phyloP scores from a whole-genome alignment of 371 early-diverging fungal species.

The Zychaea mexicana region DNA sequence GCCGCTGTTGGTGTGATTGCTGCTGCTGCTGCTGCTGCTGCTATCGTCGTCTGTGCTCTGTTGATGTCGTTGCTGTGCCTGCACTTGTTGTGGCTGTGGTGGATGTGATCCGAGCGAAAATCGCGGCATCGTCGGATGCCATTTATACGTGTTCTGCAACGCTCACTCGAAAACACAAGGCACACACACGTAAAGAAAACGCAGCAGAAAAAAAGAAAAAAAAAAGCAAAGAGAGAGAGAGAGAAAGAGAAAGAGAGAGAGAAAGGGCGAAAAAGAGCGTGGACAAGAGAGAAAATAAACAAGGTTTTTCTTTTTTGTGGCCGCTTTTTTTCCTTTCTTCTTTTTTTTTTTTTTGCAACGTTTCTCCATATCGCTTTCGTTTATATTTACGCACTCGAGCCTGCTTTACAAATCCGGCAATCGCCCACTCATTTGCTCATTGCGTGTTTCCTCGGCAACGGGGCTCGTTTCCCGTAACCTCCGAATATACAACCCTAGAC shows the following conservation, averaged over 20 bases:
- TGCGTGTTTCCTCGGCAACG: background rate
- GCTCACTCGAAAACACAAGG: slow-evolving; percentile 5
- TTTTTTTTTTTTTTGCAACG: background rate
- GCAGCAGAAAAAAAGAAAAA: background rate
- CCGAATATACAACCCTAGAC: background rate
- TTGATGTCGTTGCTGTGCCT: background rate
- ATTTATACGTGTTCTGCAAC: background rate
- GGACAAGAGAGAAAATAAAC: slow-evolving; percentile 2
- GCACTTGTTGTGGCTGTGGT: slow-evolving; percentile 8
- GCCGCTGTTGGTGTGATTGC: background rate
- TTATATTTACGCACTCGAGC: slow-evolving; percentile 6
- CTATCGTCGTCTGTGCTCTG: background rate
- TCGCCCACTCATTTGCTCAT: background rate
- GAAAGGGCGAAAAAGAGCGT: background rate
- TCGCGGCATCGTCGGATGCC: slow-evolving; percentile 11
- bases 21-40: background rate
- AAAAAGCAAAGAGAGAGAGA: background rate
- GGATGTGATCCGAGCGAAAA: slow-evolving; percentile 9
- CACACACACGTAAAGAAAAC: background rate
- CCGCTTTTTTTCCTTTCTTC: background rate
- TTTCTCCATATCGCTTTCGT: slow-evolving; percentile 1
- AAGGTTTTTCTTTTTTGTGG: slow-evolving; percentile 2
- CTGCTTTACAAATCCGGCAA: slow-evolving; percentile 13
- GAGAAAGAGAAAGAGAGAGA: background rate
- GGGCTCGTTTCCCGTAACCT: background rate